A percentile compares a stretch with the other conserved stretches of the same genome.
Conservation (phyloP, 164 flowering plant species). For the Piper longum region DNA sequence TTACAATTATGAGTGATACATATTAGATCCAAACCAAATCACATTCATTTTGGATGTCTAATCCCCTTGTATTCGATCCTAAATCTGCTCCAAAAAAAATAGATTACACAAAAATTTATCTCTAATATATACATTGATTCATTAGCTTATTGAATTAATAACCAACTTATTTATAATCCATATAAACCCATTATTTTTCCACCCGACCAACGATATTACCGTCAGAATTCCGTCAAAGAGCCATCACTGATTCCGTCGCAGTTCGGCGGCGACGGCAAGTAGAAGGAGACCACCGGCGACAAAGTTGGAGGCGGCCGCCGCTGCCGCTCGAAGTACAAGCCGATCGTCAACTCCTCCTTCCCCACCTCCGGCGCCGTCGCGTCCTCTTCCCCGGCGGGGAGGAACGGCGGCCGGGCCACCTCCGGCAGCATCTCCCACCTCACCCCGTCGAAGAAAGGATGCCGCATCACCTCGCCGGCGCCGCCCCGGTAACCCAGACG, state of each 20-base stretch:
- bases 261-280: slow-evolving; percentile 14
- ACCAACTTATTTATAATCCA: no score
- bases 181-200: no score
- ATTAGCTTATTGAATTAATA: no score
- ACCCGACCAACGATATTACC: not conserved
- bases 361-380: not conserved
- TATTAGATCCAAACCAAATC: no score
- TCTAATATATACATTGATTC: no score
- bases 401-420: slow-evolving; percentile 71
- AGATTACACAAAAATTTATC: no score
- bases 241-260: slow-evolving; percentile 13
- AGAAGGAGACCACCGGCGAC: slow-evolving; percentile 26
- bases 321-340: slow-evolving; percentile 35
- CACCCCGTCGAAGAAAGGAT: slow-evolving; percentile 56
- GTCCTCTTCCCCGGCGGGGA: slow-evolving; percentile 28
- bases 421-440: slow-evolving; percentile 70
- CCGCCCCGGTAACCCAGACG: slow-evolving; percentile 61
- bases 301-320: slow-evolving; percentile 19
- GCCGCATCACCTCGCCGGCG: slow-evolving; percentile 65
- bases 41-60: no score
- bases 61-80: no score
- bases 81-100: no score
- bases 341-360: slow-evolving; percentile 19
- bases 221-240: slow-evolving; percentile 48
- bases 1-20: no score